Base-by-base conservation (phyloP, 441 rosid genomes). In the Brassica balearica region DNA sequence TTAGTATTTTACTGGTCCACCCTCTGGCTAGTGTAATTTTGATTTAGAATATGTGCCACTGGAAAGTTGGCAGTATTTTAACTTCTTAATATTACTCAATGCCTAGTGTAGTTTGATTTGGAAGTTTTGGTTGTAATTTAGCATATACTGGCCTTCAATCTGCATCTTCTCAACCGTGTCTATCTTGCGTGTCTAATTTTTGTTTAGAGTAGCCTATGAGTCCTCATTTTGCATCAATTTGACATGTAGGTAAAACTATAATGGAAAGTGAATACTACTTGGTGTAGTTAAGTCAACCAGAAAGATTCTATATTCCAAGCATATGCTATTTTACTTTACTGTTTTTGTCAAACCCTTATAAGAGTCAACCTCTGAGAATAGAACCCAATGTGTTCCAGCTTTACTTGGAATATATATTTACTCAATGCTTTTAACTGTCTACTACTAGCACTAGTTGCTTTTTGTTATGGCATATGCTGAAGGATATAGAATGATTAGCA, bases 321-420 rank as follows among this genome's bases (percentile, higher is more conserved):
- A 72, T 63, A 62, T 72, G 68, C 76, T 61, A 9, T 1, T 61
- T 1, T 61, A 71, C 65, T 8, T 10, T 23, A 62, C 6, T 22
- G 1, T 46, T 25, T 41, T 72, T 72, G 43, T 43, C 68, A 46
- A 72, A 46, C 56, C 36, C 5, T 38, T 60, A 8, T 41, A 22
- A 60, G 65, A 71, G 62, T 72, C 76, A 62, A 62, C 46, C 68
- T 72, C 59, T 9, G 19, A 38, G 59, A 46, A 71, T 62, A 46
- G 7, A 72, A 62, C 62, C 76, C 22, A 25, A 61, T 62, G 55
- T 59, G 10, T 46, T 62, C 27, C 41, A 62, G 11, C 76, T 62
- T 72, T 61, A n/a, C 20, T 62, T 62, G 27, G 59, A 61, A 62
- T 72, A 32, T 55, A 56, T 55, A 23, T 4, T 10, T 8, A 23